Conservation (phyloP, 2,329 filamentous ascomycete genomes). For the Exophiala sp. region DNA sequence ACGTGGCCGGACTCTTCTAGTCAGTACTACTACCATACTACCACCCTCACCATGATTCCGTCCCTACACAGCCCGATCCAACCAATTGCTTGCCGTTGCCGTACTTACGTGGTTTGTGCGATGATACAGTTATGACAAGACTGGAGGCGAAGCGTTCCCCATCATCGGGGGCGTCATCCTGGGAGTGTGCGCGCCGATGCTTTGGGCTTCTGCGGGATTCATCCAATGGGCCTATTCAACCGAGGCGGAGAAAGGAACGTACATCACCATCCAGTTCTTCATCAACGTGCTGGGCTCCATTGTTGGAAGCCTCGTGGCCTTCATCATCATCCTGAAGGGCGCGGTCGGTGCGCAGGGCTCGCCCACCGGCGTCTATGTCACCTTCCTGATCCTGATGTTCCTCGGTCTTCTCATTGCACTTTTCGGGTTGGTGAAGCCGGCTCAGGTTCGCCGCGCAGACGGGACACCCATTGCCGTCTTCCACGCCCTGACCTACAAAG, state of each 20-base stretch:
- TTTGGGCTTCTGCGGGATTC: constrained; percentile 15
- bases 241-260: constrained; percentile 11
- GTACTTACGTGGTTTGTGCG: too few relatives aligned
- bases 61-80: too few relatives aligned
- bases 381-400: constrained; percentile 16
- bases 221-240: constrained; percentile 7
- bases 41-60: too few relatives aligned
- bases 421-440: constrained; percentile 13
- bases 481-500: constrained; percentile 1
- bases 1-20: too few relatives aligned
- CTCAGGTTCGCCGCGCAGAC: constrained; percentile 22
- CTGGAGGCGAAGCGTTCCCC: background rate
- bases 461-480: constrained; percentile 26
- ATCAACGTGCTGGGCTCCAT: constrained; percentile 8
- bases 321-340: constrained; percentile 9
- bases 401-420: constrained; percentile 11
- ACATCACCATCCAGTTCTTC: background rate
- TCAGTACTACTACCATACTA: too few relatives aligned
- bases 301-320: constrained; percentile 16
- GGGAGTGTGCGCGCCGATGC: constrained; percentile 11
- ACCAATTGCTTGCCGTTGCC: constrained; percentile 1
- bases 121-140: too few relatives aligned
- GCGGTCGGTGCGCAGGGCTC: constrained; percentile 1
- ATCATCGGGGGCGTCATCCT: constrained; percentile 12
- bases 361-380: constrained; percentile 17